A percentile compares a stretch with the other conserved stretches of the same genome.
phyloP scores from a whole-genome alignment of 495 filamentous ascomycete genomes.

The Aspergillus mulundensis region DNA sequence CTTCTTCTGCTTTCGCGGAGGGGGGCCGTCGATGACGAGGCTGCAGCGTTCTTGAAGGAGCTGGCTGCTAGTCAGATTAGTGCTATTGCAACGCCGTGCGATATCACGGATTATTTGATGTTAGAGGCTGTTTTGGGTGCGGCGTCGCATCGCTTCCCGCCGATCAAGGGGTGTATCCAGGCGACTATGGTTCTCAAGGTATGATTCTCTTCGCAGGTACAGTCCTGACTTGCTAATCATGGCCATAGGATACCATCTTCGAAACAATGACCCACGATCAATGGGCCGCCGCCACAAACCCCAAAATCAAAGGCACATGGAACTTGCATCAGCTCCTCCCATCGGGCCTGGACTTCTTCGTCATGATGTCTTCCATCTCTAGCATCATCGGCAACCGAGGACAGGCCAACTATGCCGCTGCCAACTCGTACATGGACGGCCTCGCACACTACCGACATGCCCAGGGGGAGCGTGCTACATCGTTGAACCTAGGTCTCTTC shows the following conservation, averaged over 20 bases:
- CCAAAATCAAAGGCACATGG: constrained; percentile 16
- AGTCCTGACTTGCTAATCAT: neutral
- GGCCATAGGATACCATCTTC: neutral
- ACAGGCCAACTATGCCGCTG: constrained; percentile 58
- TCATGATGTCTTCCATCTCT: constrained; percentile 54
- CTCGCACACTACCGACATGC: constrained; percentile 27
- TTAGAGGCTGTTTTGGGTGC: neutral
- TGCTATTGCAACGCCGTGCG: neutral
- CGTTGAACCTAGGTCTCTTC: constrained; percentile 13
- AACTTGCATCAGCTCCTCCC: constrained; percentile 25
- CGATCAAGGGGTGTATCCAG: neutral
- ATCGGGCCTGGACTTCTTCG: constrained; percentile 55
- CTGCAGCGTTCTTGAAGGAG: neutral
- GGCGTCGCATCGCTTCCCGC: neutral
- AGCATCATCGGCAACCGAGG: constrained; percentile 49
- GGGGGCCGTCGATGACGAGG: neutral
- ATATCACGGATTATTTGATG: neutral
- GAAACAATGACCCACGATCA: neutral
- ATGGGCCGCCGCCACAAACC: neutral
- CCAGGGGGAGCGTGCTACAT: constrained; percentile 24
- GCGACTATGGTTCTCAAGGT: neutral
- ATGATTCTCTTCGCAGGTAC: neutral
- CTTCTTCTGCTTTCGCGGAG: constrained; percentile 24
- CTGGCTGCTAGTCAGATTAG: neutral
- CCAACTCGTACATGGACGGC: constrained; percentile 46